Percentiles rank a stretch among this genome's conserved stretches.
phyloP scores from a whole-genome alignment of 805 yeast species.

The Candida berthetii region DNA sequence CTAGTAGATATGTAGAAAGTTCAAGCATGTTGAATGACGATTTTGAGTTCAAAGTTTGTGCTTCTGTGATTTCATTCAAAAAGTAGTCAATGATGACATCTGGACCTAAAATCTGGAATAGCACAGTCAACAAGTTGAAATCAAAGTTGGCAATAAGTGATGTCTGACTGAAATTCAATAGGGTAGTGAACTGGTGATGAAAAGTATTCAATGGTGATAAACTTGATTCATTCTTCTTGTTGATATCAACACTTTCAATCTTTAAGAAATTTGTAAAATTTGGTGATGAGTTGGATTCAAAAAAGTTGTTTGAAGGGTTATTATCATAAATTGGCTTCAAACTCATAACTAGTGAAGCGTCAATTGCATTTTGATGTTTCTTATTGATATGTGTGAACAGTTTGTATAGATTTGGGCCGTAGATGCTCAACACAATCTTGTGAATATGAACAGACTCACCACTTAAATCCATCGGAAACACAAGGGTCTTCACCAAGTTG shows the following conservation, averaged over 20 bases:
- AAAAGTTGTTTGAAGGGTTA: neutral
- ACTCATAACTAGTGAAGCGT: slow-evolving; percentile 9
- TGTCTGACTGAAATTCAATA: slow-evolving; percentile 18
- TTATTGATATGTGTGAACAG: slow-evolving; percentile 8
- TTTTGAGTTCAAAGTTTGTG: slow-evolving; percentile 11
- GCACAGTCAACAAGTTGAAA: slow-evolving; percentile 7
- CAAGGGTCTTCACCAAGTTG: slow-evolving; percentile 31
- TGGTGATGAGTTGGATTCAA: slow-evolving; percentile 1
- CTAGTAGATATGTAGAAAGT: slow-evolving; percentile 13
- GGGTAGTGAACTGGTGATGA: slow-evolving; percentile 11
- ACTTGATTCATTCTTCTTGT: slow-evolving; percentile 1
- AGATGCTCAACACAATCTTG: slow-evolving; percentile 26
- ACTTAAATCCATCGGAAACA: slow-evolving; percentile 35
- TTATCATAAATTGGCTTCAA: neutral
- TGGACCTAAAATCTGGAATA: slow-evolving; percentile 12
- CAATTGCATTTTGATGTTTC: slow-evolving; percentile 8
- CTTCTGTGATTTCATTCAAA: slow-evolving; percentile 9
- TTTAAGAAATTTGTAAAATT: neutral
- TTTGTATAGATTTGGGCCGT: slow-evolving; percentile 11
- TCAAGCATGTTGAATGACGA: slow-evolving; percentile 11
- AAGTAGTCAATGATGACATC: slow-evolving; percentile 13
- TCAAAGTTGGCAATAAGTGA: slow-evolving; percentile 13
- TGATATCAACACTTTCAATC: neutral
- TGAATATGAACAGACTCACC: slow-evolving; percentile 42
- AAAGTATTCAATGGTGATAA: slow-evolving; percentile 10